A percentile compares a stretch with the other conserved stretches of the same genome.
These are phyloP conservation scores for Cytospora leucostoma DNA, from an alignment of 2,329 filamentous ascomycete species.

Conservation along the genomic window DNA sequence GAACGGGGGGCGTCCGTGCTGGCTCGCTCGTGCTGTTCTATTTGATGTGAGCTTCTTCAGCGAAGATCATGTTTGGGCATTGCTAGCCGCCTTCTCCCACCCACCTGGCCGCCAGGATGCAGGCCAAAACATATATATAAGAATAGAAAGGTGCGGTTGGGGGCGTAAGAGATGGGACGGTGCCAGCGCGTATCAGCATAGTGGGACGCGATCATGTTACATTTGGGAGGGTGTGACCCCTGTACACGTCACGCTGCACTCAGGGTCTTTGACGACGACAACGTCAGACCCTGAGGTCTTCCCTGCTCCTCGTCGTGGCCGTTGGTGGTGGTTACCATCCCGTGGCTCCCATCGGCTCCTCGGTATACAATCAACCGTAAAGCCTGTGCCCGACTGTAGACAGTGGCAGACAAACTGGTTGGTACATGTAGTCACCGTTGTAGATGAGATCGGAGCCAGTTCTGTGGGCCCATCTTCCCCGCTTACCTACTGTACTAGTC, in stretches of 20 bases:
- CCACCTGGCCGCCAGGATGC: background rate
- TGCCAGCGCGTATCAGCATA: background rate
- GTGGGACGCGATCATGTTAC: background rate
- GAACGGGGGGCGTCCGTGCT: background rate
- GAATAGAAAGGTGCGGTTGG: background rate
- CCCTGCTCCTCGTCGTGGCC: background rate
- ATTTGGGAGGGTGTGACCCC: background rate
- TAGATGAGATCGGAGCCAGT: background rate
- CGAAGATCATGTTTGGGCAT: background rate
- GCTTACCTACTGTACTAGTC: background rate
- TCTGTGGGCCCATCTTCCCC: constrained; percentile 2
- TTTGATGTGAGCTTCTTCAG: background rate
- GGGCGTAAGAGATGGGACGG: background rate
- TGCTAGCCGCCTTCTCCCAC: background rate
- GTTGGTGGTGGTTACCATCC: too few species aligned
- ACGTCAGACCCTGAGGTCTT: constrained; percentile 12
- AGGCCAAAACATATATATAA: background rate
- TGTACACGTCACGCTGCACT: background rate
- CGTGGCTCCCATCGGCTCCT: too few species aligned
- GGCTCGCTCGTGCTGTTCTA: background rate
- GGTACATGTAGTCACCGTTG: too few species aligned
- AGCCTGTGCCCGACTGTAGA: too few species aligned
- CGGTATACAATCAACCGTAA: too few species aligned
- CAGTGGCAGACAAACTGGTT: too few species aligned
- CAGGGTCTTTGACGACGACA: background rate